Percentiles rank a stretch among this genome's conserved stretches.
These are phyloP conservation scores for Trichoderma aggressivum DNA, from an alignment of 2,329 filamentous ascomycete species.

Conservation along the genomic window DNA sequence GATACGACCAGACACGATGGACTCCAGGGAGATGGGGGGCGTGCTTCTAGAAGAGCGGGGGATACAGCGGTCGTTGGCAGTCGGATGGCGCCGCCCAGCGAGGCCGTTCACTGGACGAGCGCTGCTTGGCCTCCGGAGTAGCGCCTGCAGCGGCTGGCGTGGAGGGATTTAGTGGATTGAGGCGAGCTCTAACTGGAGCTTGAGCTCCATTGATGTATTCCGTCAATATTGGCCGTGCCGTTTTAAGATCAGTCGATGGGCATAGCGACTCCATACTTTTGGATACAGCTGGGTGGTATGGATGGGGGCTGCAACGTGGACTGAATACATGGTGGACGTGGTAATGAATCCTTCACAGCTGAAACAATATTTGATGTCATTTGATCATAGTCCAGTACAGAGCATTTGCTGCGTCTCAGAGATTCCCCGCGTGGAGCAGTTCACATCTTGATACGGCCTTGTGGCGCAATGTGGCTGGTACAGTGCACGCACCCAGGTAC, in stretches of 20 bases:
- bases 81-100: constrained; percentile 21
- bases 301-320: background rate
- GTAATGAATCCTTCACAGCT: background rate
- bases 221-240: background rate
- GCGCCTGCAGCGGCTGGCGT: background rate
- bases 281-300: background rate
- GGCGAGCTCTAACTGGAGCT: background rate
- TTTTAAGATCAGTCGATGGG: background rate
- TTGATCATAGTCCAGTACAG: background rate
- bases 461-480: background rate
- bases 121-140: background rate
- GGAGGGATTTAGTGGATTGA: background rate
- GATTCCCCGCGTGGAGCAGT: background rate
- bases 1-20: background rate
- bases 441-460: background rate
- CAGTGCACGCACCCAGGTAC: background rate
- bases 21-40: background rate
- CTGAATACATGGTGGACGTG: background rate
- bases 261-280: background rate
- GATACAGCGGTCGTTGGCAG: background rate
- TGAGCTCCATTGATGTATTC: background rate
- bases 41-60: constrained; percentile 2
- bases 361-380: background rate
- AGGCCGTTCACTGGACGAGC: constrained; percentile 20
- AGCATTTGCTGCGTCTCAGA: background rate